Evolutionary conservation across 768 basidiomycete genomes (phyloP).

Genomic region (Phlebiopsis flavidoalba): DNA sequence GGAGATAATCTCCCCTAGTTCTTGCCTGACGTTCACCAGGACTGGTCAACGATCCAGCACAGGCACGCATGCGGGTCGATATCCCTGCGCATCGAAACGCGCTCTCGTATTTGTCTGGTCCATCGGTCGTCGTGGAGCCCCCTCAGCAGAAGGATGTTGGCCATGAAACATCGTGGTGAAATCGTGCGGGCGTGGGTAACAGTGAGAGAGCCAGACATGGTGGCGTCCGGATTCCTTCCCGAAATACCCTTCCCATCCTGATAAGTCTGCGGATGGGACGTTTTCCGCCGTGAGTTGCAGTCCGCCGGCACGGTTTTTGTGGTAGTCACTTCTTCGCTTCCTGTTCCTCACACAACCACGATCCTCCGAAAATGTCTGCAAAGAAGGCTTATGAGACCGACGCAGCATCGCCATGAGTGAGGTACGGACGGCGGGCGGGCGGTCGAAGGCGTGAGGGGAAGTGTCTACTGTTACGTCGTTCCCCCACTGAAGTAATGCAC

Average conservation of each 20-base stretch:
- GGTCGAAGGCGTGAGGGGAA: constrained; percentile 88
- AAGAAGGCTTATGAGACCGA: constrained; percentile 78
- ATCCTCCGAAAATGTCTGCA: constrained; percentile 21
- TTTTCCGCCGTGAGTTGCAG: neutral
- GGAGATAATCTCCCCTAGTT: constrained; percentile 38
- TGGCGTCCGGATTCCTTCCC: no score
- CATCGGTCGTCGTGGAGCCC: constrained; percentile 25
- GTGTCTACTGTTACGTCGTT: no score
- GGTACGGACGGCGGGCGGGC: constrained; percentile 92
- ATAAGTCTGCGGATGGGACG: neutral
- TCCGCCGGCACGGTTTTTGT: neutral
- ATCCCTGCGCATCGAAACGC: constrained; percentile 44
- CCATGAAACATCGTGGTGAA: constrained; percentile 12
- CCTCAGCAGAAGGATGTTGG: constrained; percentile 38
- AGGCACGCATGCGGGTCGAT: constrained; percentile 53
- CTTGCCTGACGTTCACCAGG: constrained; percentile 41
- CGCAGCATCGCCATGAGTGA: constrained; percentile 81
- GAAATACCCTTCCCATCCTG: no score
- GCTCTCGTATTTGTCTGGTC: constrained; percentile 54
- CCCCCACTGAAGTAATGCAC: constrained; percentile 7
- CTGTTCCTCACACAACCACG: neutral
- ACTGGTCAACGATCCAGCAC: constrained; percentile 73
- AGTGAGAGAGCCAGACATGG: neutral
- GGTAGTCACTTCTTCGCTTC: neutral
- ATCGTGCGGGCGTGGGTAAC: neutral